These are phyloP conservation scores for Umbelopsis sp. DNA, from an alignment of 192 early-diverging fungal species.

Conservation along the genomic window DNA sequence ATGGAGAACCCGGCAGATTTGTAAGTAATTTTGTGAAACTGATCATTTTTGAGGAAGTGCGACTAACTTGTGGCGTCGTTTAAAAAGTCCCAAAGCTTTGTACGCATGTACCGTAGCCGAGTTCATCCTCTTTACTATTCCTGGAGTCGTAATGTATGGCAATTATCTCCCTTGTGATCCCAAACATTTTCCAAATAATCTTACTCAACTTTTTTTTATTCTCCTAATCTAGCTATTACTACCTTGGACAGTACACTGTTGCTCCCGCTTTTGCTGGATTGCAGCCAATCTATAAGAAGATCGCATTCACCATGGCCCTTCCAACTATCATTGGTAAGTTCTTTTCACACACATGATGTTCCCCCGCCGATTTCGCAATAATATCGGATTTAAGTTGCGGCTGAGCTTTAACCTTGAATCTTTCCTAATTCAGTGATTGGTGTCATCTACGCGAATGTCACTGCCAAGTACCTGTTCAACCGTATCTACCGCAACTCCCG, in stretches of 20 bases:
- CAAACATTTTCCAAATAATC: not conserved
- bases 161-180: not conserved
- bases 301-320: conserved; percentile 20
- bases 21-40: not conserved
- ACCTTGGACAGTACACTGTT: conserved; percentile 13
- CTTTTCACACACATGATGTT: too few species aligned
- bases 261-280: conserved; percentile 14
- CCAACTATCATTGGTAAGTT: conserved; percentile 14
- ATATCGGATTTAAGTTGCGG: not conserved
- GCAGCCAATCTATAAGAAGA: conserved; percentile 4
- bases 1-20: conserved; percentile 15
- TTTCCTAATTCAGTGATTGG: not conserved
- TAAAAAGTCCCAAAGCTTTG: not conserved
- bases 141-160: conserved; percentile 10
- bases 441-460: conserved; percentile 9
- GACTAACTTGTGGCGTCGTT: not conserved
- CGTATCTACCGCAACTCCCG: conserved; percentile 3
- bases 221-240: not conserved
- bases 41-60: not conserved
- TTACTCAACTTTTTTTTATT: not conserved
- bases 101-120: conserved; percentile 17
- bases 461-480: conserved; percentile 14
- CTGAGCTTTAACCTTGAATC: not conserved
- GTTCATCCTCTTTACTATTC: conserved; percentile 10
- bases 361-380: too few species aligned